Evolutionary conservation across 2,329 filamentous ascomycete species (phyloP), one percentile per base, ranked within the genome.

Genomic region (Claviceps spartinae): DNA sequence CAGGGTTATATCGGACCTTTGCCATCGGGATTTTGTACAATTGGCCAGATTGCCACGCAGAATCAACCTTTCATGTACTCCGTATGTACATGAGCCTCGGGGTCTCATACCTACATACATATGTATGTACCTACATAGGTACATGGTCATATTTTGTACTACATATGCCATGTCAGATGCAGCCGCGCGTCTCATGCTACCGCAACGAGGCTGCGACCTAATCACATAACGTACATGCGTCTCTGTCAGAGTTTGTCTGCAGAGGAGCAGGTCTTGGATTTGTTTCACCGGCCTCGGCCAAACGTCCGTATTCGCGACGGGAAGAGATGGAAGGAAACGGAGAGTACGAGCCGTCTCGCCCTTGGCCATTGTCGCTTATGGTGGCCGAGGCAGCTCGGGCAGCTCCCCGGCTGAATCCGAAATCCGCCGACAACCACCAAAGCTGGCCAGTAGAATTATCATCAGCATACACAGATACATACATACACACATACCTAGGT

Each of bases 341-440:
- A 41, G 18, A n/a, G 6, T 13, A 20, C 18, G 8, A 20, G 46
- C 45, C 53, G 53, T 55, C 57, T 58, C 54, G 54, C 56, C 51
- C 54, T 56, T 34, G 30, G 24, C 50, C 54, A 51, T 58, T 58
- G 54, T 59, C 56, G 53, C 54, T 30, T 30, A 24, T 36, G 47
- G 30, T 9, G 30, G 38, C 48, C 40, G 24, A 30, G 22, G 8
- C 22, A 20, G 40, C 48, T 49, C 16, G 20, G 8, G 26, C 26
- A 30, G 26, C 26, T 30, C 7, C 26, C 26, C 26, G 26, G 26
- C 9, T 34, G 30, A 34, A 34, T 34, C 30, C 30, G 30, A 34
- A 34, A 34, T 34, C 9, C 30, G 30, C 30, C 30, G 30, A 34
- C 30, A 11, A 34, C 30, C 9, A 34, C 30, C 9, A 34, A 34